Conservation (phyloP, 2,329 filamentous ascomycete species). For the Colletotrichum tamarilloi region DNA sequence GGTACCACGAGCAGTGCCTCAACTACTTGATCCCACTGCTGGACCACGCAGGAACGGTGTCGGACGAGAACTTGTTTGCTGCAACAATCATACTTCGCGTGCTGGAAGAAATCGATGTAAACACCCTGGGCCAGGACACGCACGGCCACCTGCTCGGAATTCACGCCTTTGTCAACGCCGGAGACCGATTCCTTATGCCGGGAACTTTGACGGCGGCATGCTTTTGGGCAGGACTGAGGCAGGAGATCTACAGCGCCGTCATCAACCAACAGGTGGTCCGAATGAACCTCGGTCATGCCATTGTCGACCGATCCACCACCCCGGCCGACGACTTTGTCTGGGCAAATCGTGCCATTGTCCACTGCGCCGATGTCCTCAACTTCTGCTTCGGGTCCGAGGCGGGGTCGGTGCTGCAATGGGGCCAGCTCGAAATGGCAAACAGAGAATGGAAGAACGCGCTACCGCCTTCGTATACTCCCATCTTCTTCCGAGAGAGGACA, state of each 20-base stretch:
- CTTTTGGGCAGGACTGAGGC: slow-evolving; percentile 68
- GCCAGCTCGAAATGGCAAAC: slow-evolving; percentile 35
- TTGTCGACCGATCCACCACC: slow-evolving; percentile 61
- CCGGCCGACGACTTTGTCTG: slow-evolving; percentile 64
- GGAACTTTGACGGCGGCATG: slow-evolving; percentile 60
- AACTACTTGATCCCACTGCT: slow-evolving; percentile 60
- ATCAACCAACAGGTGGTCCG: slow-evolving; percentile 59
- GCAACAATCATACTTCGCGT: slow-evolving; percentile 68
- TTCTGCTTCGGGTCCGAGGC: slow-evolving; percentile 65
- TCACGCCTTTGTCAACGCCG: slow-evolving; percentile 58
- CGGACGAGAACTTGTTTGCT: slow-evolving; percentile 65
- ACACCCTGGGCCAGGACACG: slow-evolving; percentile 52
- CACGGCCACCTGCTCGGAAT: slow-evolving; percentile 60
- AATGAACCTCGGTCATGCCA: slow-evolving; percentile 58
- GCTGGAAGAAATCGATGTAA: slow-evolving; percentile 64
- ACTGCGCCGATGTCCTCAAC: slow-evolving; percentile 72
- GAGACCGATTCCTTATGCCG: slow-evolving; percentile 45
- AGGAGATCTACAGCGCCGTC: slow-evolving; percentile 69
- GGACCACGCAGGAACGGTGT: slow-evolving; percentile 49
- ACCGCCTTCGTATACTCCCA: slow-evolving; percentile 35
- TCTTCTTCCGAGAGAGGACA: slow-evolving; percentile 36
- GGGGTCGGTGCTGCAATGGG: slow-evolving; percentile 32
- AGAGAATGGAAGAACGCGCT: slow-evolving; percentile 36
- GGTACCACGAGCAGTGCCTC: slow-evolving; percentile 66
- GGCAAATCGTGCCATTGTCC: slow-evolving; percentile 72